These are phyloP conservation scores for Discostella stelligera DNA, from an alignment of 352 stramenopile species.

Conservation along the genomic window DNA sequence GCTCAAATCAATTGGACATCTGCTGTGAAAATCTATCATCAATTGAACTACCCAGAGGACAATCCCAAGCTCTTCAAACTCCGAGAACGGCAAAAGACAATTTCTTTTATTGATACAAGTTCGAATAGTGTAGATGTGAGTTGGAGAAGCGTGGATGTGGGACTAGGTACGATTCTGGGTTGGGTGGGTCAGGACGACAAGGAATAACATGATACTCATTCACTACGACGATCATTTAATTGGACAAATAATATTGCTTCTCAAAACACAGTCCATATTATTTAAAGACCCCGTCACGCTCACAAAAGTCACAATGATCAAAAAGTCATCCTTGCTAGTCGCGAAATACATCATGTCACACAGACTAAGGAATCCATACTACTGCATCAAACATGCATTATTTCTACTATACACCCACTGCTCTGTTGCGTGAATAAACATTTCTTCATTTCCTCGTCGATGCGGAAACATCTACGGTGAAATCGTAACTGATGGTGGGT, in stretches of 20 bases:
- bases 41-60: conserved; percentile 49
- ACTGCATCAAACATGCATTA: not conserved
- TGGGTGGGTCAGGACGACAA: not conserved
- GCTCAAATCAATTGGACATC: conserved; percentile 66
- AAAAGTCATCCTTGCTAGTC: not conserved
- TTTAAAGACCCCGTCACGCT: too few relatives aligned
- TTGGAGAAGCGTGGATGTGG: not conserved
- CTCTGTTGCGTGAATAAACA: not conserved
- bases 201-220: not conserved
- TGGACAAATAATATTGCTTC: too few relatives aligned
- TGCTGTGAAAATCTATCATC: conserved; percentile 55
- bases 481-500: conserved; percentile 99
- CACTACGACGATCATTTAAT: not conserved
- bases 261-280: too few relatives aligned
- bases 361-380: too few relatives aligned
- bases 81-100: conserved; percentile 31
- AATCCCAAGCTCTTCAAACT: conserved; percentile 53
- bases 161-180: not conserved
- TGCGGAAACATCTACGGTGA: conserved; percentile 93
- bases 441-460: conserved; percentile 60
- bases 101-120: not conserved
- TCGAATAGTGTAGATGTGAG: not conserved
- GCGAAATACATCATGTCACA: too few relatives aligned
- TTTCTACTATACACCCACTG: not conserved
- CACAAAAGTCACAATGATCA: not conserved